phyloP scores from a whole-genome alignment of 1,284 basidiomycete genomes.

The Stereum hirsutum region DNA sequence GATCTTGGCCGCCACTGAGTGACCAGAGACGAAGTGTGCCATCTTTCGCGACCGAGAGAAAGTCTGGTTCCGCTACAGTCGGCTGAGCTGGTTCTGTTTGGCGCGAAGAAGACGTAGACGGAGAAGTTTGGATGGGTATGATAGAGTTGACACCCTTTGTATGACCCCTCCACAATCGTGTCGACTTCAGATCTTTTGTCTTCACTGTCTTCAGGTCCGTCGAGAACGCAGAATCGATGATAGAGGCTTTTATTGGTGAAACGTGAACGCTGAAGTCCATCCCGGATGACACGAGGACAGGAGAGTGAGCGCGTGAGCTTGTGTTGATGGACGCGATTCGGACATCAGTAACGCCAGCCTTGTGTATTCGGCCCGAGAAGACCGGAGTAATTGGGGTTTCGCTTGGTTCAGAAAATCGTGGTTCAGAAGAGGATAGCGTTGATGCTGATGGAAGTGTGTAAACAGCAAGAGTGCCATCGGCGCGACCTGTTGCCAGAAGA shows the following conservation, averaged over 20 bases:
- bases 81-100: neutral
- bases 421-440: neutral
- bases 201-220: conserved; percentile 15
- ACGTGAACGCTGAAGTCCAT: conserved; percentile 55
- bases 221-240: conserved; percentile 13
- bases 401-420: conserved; percentile 2
- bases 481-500: conserved; percentile 50
- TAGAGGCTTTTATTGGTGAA: conserved; percentile 33
- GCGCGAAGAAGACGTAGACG: no score
- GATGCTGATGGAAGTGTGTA: conserved; percentile 19
- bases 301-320: conserved; percentile 47
- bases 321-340: conserved; percentile 46
- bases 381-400: conserved; percentile 9
- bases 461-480: conserved; percentile 45
- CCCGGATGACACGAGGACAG: conserved; percentile 48
- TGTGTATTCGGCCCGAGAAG: conserved; percentile 36
- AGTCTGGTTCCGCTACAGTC: neutral
- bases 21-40: conserved; percentile 72
- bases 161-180: conserved; percentile 60
- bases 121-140: conserved; percentile 57
- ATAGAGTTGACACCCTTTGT: conserved; percentile 49
- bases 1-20: conserved; percentile 36
- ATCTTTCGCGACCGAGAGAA: conserved; percentile 58
- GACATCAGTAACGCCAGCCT: conserved; percentile 45
- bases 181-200: conserved; percentile 26